phyloP scores from a whole-genome alignment of 768 basidiomycete genomes.

The Mrakia gelida region DNA sequence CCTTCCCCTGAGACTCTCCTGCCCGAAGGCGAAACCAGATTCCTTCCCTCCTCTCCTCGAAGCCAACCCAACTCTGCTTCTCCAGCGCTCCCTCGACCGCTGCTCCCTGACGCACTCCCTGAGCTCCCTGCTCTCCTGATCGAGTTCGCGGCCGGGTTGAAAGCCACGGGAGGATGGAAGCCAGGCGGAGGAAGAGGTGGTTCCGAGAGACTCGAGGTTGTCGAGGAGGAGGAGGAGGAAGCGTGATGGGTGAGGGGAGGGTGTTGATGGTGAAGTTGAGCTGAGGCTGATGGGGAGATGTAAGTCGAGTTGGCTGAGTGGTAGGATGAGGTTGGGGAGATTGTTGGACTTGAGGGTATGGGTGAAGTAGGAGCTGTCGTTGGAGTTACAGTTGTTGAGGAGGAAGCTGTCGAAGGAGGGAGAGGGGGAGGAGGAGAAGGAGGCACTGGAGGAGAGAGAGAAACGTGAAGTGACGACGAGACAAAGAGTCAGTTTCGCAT shows the following conservation, averaged over 20 bases:
- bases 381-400: neutral
- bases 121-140: neutral
- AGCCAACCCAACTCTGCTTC: conserved; percentile 2
- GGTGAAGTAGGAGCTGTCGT: neutral
- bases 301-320: neutral
- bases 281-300: neutral
- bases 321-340: conserved; percentile 3
- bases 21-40: neutral
- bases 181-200: conserved; percentile 29
- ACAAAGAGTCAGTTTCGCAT: neutral
- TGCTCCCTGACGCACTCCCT: neutral
- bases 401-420: neutral
- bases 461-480: neutral
- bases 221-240: conserved; percentile 6
- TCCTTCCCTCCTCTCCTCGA: neutral
- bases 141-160: conserved; percentile 23
- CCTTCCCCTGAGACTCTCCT: neutral
- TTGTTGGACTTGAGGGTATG: neutral
- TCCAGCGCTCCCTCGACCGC: neutral
- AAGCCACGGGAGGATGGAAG: conserved; percentile 30
- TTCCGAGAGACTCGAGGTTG: neutral
- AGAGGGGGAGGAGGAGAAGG: conserved; percentile 1
- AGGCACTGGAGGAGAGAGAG: neutral
- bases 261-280: neutral
- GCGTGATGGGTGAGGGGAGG: neutral